Conservation (phyloP, 257 asterid species). For the Plantago ovata region DNA sequence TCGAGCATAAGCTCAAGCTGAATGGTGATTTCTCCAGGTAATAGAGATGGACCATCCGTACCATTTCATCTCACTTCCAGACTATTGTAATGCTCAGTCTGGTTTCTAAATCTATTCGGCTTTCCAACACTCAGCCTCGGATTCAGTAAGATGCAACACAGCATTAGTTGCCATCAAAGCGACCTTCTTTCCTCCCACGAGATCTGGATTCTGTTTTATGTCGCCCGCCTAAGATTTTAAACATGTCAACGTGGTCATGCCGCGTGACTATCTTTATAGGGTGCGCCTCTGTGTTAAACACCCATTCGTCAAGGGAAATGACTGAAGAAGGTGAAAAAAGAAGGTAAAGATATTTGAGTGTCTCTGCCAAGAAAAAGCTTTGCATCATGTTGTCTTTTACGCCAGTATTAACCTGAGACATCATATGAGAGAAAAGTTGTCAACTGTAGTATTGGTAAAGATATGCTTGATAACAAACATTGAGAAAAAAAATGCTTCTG, state of each 20-base stretch:
- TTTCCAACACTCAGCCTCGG: conserved; percentile 11
- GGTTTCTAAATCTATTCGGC: too few relatives aligned
- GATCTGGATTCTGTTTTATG: conserved; percentile 37
- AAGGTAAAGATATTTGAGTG: conserved; percentile 93
- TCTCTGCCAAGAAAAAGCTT: conserved; percentile 97
- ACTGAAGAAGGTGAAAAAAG: conserved; percentile 94
- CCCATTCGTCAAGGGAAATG: conserved; percentile 95
- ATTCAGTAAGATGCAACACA: conserved; percentile 13
- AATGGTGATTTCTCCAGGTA: too few relatives aligned
- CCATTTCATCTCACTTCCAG: too few relatives aligned
- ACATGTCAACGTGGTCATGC: conserved; percentile 27
- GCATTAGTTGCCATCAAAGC: conserved; percentile 50
- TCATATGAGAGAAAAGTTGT: not conserved
- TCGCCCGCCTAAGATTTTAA: conserved; percentile 29
- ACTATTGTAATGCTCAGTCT: too few relatives aligned
- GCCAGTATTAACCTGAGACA: conserved; percentile 81
- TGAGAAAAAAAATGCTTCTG: too few relatives aligned
- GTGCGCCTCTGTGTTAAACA: conserved; percentile 98
- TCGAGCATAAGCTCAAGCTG: too few relatives aligned
- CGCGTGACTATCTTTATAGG: conserved; percentile 78
- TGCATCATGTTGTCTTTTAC: conserved; percentile 99
- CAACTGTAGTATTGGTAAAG: too few relatives aligned
- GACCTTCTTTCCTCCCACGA: conserved; percentile 86
- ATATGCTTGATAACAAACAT: too few relatives aligned
- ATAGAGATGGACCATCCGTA: too few relatives aligned